Base-by-base conservation (phyloP, 177 flowering plant genomes). In the Vitis hybrid region DNA sequence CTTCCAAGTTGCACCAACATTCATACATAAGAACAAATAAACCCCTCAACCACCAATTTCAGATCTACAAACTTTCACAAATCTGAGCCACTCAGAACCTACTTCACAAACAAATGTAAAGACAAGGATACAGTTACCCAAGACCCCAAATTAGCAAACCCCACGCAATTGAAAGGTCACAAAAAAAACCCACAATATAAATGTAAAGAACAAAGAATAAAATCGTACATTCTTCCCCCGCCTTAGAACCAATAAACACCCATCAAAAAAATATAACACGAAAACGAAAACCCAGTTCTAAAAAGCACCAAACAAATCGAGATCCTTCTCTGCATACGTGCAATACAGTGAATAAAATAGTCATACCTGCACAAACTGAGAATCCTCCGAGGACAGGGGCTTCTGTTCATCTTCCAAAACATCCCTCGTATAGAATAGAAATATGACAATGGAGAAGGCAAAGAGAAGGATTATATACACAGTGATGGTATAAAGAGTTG, bases 391-490 rank as follows among this genome's bases (percentile, higher is more conserved):
- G 50, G 65, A 2, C 45, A 30, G 17, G 7, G 59, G 60, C 14
- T 51, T 60, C 19, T 68, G 65, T 7, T 79, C 83, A 21, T 79
- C 79, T 59, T 84, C 79, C 57, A 73, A 59, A 2, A 79, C 52
- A 58, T 71, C 67, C 8, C 68, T 76, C 0, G 80, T 52, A 66
- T 68, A 81, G 51, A 78, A 70, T 18, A 76, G 23, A 55, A 82
- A 79, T 12, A 75, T 5, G 67, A 70, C 52, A 52, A 82, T 67
- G 56, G 86, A 79, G 58, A 80, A 70, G 1, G 67, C 79, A 62
- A 81, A 78, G 5, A 84, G 63, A 62, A 76, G 4, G 61, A 77
- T 60, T 1, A 73, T 56, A 64, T 70, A 77, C 9, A 81, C 45
- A 52, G 78, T 40, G 34, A 79, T 5, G 30, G 77, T 66, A 6